Percentiles rank a stretch among this genome's conserved stretches.
These are phyloP conservation scores for Solanum tacnaense DNA, from an alignment of 257 asterid genomes.

Conservation along the genomic window DNA sequence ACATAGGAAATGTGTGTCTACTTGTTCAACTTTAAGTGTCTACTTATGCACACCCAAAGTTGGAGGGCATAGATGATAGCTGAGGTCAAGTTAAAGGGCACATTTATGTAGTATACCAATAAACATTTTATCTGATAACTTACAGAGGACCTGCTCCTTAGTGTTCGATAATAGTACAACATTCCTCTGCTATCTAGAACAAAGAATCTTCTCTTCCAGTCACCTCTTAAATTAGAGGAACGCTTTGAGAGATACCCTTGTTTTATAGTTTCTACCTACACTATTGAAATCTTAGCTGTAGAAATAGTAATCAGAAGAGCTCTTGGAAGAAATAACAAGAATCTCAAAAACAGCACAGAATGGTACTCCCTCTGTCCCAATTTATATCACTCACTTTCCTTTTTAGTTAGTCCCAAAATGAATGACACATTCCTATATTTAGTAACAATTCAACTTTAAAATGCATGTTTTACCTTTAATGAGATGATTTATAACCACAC, in stretches of 20 bases:
- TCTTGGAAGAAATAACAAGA: background rate
- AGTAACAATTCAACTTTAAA: background rate
- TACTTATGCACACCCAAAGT: background rate
- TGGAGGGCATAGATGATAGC: background rate
- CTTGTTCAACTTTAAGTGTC: background rate
- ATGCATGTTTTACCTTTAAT: background rate
- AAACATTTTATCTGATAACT: conserved; percentile 6
- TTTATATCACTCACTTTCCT: background rate
- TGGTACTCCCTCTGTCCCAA: background rate
- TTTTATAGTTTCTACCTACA: conserved; percentile 84
- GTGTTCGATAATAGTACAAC: conserved; percentile 72
- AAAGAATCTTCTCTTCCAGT: conserved; percentile 88
- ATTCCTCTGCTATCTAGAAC: conserved; percentile 63
- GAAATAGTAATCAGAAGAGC: background rate
- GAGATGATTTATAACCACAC: background rate
- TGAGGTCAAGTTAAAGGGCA: background rate
- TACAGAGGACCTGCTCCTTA: conserved; percentile 61
- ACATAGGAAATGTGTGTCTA: too few relatives aligned
- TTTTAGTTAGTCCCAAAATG: background rate
- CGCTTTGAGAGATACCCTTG: conserved; percentile 74
- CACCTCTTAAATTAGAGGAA: conserved; percentile 75
- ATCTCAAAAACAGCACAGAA: conserved; percentile 2
- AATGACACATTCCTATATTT: background rate
- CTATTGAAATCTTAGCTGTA: conserved; percentile 47
- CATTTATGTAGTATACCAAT: background rate